Conservation (phyloP, 2,329 filamentous ascomycete genomes). For the Arthrobotrys conoides region DNA sequence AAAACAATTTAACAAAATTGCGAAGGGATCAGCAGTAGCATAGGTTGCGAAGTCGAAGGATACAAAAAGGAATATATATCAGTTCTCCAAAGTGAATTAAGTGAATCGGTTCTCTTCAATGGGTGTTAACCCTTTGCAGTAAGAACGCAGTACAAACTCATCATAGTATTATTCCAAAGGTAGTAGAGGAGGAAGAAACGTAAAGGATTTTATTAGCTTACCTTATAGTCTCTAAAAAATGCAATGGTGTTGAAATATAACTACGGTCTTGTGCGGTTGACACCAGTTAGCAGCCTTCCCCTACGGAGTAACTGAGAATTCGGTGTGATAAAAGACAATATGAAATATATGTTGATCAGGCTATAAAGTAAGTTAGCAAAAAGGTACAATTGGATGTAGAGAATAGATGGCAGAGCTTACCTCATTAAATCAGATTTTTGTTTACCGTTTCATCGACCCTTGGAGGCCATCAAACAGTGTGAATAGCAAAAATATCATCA, state of each 20-base stretch:
- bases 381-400: constrained; percentile 32
- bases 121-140: constrained; percentile 62
- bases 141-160: constrained; percentile 64
- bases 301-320: neutral
- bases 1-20: neutral
- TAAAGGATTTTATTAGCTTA: neutral
- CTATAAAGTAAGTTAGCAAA: constrained; percentile 53
- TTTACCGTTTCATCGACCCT: constrained; percentile 65
- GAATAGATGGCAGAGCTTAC: constrained; percentile 63
- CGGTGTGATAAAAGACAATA: constrained; percentile 7
- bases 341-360: constrained; percentile 57
- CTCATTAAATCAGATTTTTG: constrained; percentile 70
- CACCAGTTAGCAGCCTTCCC: constrained; percentile 35
- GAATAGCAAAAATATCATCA: constrained; percentile 67
- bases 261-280: neutral
- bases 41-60: neutral
- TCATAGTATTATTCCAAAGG: constrained; percentile 64
- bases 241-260: neutral
- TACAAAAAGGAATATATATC: constrained; percentile 60
- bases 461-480: constrained; percentile 68
- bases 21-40: neutral
- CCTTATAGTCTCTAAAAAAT: neutral
- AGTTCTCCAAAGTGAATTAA: constrained; percentile 68
- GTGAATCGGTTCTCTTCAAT: constrained; percentile 66
- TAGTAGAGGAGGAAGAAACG: neutral